Base-by-base conservation (phyloP, 2,329 filamentous ascomycete species). In the Claviceps sorghi region DNA sequence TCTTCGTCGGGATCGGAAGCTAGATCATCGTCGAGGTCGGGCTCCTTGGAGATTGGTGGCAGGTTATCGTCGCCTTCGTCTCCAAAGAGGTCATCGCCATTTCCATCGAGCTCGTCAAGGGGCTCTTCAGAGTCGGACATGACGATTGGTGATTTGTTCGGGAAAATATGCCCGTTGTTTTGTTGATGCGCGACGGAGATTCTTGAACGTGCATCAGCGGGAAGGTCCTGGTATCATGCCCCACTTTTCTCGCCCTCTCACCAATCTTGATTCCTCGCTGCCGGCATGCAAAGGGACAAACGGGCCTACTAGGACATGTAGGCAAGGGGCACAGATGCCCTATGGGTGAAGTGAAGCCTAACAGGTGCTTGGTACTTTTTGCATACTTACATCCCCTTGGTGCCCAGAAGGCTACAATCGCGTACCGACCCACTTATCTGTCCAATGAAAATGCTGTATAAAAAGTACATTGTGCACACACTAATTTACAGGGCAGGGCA, bases 41-140 rank as follows among this genome's bases (percentile, higher is more conserved):
- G 77, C 58, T 82, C 82, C 62, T 81, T 81, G 2, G 41, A 34
- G 76, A 49, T 82, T 76, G 57, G 80, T 67, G 61, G 57, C 48
- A 62, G 57, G 36, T 83, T 80, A 54, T 80, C 78, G 58, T 85
- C 72, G 40, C 70, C 77, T 50, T 75, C 77, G 53, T 80, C 78
- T 50, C 79, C 80, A 55, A 83, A 83, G 46, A 83, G 72, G 61
- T 83, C 80, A 61, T 80, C 79, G 53, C 72, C 79, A 26, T 49
- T 48, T 49, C 75, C 75, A 52, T 79, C 77, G 53, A 77, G 69
- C 53, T 69, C 67, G 49, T 77, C 74, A 58, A 77, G 64, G 51
- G 68, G 67, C 51, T 78, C 76, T 56, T 80, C 77, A 1, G 75
- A 76, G 58, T 79, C 76, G 19, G 77, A 80, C 77, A 80, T 80